Conservation (phyloP, 1,284 basidiomycete species). For the Calocybe gambosa region DNA sequence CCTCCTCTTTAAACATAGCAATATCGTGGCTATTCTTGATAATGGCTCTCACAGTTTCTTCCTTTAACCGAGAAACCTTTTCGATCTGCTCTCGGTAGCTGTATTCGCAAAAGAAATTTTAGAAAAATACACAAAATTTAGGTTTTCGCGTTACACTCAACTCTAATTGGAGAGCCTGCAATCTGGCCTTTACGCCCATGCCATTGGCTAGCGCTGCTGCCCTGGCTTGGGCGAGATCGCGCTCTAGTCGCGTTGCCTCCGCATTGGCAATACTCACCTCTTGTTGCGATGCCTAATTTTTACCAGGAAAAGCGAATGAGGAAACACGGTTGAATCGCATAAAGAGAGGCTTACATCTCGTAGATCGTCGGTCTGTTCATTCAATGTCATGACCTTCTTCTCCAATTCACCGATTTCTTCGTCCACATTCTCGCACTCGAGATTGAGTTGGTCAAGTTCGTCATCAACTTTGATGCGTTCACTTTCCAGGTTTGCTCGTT, state of each 20-base stretch:
- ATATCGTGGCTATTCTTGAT: conserved; percentile 77
- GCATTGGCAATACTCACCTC: conserved; percentile 58
- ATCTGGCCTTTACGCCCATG: conserved; percentile 69
- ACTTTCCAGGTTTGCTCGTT: conserved; percentile 64
- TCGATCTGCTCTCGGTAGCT: conserved; percentile 75
- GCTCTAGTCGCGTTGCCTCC: conserved; percentile 59
- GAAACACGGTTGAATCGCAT: conserved; percentile 6
- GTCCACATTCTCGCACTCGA: conserved; percentile 72
- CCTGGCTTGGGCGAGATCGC: conserved; percentile 62
- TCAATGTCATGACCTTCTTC: conserved; percentile 59
- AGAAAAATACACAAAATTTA: not conserved
- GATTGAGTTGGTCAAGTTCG: conserved; percentile 67
- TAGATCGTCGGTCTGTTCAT: conserved; percentile 72
- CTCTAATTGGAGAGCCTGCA: conserved; percentile 64
- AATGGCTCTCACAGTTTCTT: conserved; percentile 73
- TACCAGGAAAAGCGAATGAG: not conserved
- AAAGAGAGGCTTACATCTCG: conserved; percentile 51
- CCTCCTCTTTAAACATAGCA: conserved; percentile 69
- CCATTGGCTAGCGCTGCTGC: conserved; percentile 72
- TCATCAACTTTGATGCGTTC: conserved; percentile 74
- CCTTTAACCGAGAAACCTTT: conserved; percentile 61
- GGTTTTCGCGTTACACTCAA: conserved; percentile 22
- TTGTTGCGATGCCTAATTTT: conserved; percentile 62
- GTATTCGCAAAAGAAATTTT: conserved; percentile 4
- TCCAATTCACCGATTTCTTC: conserved; percentile 66